Base-by-base conservation (phyloP, 176 grass and related monocot species). In the Cymbopogon citratus region DNA sequence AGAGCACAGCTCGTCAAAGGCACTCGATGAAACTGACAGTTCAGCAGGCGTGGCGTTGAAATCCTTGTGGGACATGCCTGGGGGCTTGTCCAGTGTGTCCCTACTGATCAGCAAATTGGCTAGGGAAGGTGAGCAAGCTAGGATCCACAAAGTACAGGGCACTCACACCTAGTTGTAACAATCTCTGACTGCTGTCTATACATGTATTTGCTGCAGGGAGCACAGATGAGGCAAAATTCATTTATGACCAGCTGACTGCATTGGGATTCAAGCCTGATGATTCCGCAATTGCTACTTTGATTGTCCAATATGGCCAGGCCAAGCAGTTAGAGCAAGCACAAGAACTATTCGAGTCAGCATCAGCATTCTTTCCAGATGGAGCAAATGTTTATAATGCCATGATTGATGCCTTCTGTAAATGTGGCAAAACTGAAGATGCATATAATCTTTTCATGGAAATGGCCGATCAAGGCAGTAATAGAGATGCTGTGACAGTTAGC, bases 351-450 rank as follows among this genome's bases (percentile, higher is more conserved):
- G 36, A 91, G 25, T 85, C 76, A 14, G 76, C 65, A 38, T 88
- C 77, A 5, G 2, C 52, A 43, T 77, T 10, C 5, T 92, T 83
- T 61, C 71, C 73, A 57, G 48, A 44, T 78, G 80, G 76, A 80
- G 87, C n/a, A 6, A 46, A 76, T 85, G 80, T 79, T 38, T 86
- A 88, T 54, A 90, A 92, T 68, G 90, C 94, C 40, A 94, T 94
- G 94, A 76, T 97, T 23, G 91, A 92, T 81, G 83, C 80, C 49
- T 88, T 90, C 36, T 92, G 94, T 79, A 97, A 90, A 84, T 87
- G 85, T 67, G 85, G 70, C 28, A 82, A 92, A 87, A 60, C 77
- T 61, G 85, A 88, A 15, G 80, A 88, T 33, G 89, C 94, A 61
- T 78, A 90, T 68, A 24, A 41, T 78, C 83, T 94, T n/a, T 92